Evolutionary conservation across 352 stramenopile genomes (phyloP).

Genomic region (Phytopythium litorale): DNA sequence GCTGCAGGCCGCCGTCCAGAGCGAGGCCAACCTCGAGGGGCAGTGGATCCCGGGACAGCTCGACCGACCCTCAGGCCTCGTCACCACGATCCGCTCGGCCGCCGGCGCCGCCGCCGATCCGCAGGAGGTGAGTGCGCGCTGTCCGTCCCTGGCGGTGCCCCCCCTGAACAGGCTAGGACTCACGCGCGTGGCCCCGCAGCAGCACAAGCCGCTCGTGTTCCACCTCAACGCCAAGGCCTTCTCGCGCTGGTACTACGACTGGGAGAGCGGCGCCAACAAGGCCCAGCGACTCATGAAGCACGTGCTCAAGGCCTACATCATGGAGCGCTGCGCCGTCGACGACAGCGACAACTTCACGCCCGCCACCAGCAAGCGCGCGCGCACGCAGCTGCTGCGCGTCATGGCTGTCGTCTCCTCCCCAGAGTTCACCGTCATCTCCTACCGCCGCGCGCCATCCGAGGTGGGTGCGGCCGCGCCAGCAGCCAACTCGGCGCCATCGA

Average conservation of each 20-base stretch:
- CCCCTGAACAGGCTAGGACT: not conserved
- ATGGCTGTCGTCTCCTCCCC: conserved; percentile 45
- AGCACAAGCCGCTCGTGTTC: conserved; percentile 28
- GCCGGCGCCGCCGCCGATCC: conserved; percentile 3
- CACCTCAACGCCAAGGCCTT: conserved; percentile 49
- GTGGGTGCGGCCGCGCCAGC: not conserved
- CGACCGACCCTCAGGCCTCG: conserved; percentile 36
- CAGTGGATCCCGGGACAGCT: conserved; percentile 48
- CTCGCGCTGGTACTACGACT: conserved; percentile 69
- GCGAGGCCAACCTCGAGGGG: conserved; percentile 51
- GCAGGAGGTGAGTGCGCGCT: conserved; percentile 8
- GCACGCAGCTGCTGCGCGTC: conserved; percentile 38
- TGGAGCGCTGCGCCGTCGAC: conserved; percentile 37
- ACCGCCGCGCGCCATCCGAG: conserved; percentile 45
- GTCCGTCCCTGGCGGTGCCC: not conserved
- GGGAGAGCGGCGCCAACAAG: conserved; percentile 68
- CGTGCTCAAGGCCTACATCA: conserved; percentile 53
- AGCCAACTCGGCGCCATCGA: not conserved
- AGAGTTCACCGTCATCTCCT: conserved; percentile 74
- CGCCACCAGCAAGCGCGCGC: conserved; percentile 10
- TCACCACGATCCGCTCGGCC: conserved; percentile 11
- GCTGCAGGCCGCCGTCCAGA: conserved; percentile 34
- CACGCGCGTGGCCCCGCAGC: not conserved
- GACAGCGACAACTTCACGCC: conserved; percentile 28
- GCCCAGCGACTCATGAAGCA: conserved; percentile 68